Base-by-base conservation (phyloP, 164 flowering plant species). In the Berberis vulgaris region DNA sequence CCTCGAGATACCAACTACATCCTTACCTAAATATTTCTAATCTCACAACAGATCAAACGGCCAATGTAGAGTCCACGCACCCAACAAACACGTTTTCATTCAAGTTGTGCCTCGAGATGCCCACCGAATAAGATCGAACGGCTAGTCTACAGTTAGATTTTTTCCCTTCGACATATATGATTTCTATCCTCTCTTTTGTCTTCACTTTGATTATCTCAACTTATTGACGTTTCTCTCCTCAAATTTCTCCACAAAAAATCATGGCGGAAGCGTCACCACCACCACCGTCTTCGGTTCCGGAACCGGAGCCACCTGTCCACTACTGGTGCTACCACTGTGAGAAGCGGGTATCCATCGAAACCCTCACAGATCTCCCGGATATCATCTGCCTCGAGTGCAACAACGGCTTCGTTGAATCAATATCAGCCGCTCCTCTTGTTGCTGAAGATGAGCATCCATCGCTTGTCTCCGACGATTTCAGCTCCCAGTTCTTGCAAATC, bases 271-370 rank as follows among this genome's bases (percentile, higher is more conserved):
- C 82, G 5, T 79, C 83, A 9, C 56, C 75, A 7, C 72, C 74
- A 41, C 7, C 66, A 39, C 65, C 71, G 3, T n/a, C 67, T 43
- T 53, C 74, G 41, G 75, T 57, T 41, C 40, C 78, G 4, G 73
- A 66, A 2, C 11, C 65, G 39, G 4, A 26, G 0, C 26, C 26
- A 26, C 26, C 26, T 26, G 26, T 61, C 26, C 80, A 71, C 57
- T 82, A 86, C 78, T 88, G 92, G 92, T 89, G 96, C 73, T 77
- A 89, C 73, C 87, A 81, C 72, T 86, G 96, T 72, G 81, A 85
- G 38, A 85, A 83, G 67, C 83, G 81, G 55, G 96, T 89, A 54
- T 59, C 83, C 57, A 73, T 87, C 66, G 89, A 89, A 76, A 80
- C 87, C 78, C 74, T 74, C 56, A 63, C 74, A 44, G 76, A 78